Conservation (phyloP, 768 basidiomycete species). For the Termitomyces sp. region DNA sequence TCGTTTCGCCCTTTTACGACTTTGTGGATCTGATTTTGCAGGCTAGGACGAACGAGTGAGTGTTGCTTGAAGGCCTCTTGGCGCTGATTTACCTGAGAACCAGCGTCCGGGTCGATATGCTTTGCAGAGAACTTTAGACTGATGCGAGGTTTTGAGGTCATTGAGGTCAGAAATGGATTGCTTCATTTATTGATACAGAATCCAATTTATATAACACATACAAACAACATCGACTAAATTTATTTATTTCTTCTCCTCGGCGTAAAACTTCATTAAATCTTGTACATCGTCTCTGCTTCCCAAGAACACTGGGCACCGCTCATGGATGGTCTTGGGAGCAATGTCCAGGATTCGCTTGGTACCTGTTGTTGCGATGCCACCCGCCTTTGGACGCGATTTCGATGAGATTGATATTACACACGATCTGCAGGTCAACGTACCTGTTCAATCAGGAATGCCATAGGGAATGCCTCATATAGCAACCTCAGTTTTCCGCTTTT, state of each 20-base stretch:
- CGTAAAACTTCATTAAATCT: constrained; percentile 86
- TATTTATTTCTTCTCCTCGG: constrained; percentile 21
- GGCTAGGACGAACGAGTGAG: constrained; percentile 3
- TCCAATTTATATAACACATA: constrained; percentile 10
- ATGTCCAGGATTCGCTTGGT: constrained; percentile 92
- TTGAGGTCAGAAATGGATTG: constrained; percentile 1
- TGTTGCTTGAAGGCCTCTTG: not conserved
- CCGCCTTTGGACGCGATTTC: constrained; percentile 52
- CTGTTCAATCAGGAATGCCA: constrained; percentile 94
- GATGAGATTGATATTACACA: constrained; percentile 3
- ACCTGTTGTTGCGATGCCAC: constrained; percentile 94
- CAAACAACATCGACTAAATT: not conserved
- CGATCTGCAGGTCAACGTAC: constrained; percentile 29
- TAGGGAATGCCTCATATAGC: constrained; percentile 96
- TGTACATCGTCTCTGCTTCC: constrained; percentile 91
- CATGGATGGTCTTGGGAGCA: constrained; percentile 78
- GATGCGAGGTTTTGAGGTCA: constrained; percentile 17
- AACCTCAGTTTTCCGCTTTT: constrained; percentile 93
- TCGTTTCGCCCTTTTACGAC: constrained; percentile 18
- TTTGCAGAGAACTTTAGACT: constrained; percentile 13
- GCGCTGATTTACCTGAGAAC: constrained; percentile 15
- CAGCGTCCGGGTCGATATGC: not conserved
- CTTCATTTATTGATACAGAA: constrained; percentile 3
- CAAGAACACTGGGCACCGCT: constrained; percentile 89
- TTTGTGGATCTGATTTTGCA: constrained; percentile 9